Evolutionary conservation across 1,139 yeast genomes (phyloP).

Genomic region (Kodamaea plutei): DNA sequence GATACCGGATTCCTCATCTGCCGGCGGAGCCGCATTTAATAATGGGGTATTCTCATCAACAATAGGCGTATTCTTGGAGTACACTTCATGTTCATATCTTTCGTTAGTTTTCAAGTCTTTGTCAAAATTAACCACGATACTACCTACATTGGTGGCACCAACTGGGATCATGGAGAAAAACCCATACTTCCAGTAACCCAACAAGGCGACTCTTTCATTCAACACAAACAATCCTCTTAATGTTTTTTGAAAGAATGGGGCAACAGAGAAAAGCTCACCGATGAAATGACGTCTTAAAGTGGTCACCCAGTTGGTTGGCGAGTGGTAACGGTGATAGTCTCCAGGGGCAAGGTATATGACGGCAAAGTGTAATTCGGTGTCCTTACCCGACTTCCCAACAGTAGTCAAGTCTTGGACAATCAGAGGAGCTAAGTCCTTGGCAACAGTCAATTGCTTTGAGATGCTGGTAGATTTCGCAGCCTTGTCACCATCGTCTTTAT

Average conservation of each 20-base stretch:
- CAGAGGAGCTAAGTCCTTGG: slow-evolving; percentile 39
- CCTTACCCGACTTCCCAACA: slow-evolving; percentile 17
- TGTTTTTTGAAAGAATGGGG: slow-evolving; percentile 91
- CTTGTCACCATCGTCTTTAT: slow-evolving; percentile 59
- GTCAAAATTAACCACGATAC: slow-evolving; percentile 88
- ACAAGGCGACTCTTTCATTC: slow-evolving; percentile 90
- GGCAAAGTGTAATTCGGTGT: slow-evolving; percentile 73
- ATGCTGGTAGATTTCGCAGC: slow-evolving; percentile 34
- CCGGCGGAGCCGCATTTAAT: slow-evolving; percentile 10
- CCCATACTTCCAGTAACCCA: slow-evolving; percentile 96
- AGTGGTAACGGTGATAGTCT: slow-evolving; percentile 95
- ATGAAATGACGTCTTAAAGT: slow-evolving; percentile 91
- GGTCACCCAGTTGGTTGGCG: slow-evolving; percentile 95
- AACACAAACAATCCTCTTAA: slow-evolving; percentile 83
- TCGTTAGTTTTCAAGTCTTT: slow-evolving; percentile 84
- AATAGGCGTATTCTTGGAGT: slow-evolving; percentile 17
- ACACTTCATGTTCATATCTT: slow-evolving; percentile 53
- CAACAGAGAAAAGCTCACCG: slow-evolving; percentile 93
- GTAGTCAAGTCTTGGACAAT: slow-evolving; percentile 25
- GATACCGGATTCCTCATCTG: slow-evolving; percentile 3
- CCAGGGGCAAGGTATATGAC: slow-evolving; percentile 98
- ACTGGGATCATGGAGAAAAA: slow-evolving; percentile 99
- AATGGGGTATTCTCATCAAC: slow-evolving; percentile 34
- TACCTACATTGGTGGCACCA: slow-evolving; percentile 98
- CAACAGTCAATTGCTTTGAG: slow-evolving; percentile 39